Base-by-base conservation (phyloP, 495 filamentous ascomycete species). In the Halenospora varia region DNA sequence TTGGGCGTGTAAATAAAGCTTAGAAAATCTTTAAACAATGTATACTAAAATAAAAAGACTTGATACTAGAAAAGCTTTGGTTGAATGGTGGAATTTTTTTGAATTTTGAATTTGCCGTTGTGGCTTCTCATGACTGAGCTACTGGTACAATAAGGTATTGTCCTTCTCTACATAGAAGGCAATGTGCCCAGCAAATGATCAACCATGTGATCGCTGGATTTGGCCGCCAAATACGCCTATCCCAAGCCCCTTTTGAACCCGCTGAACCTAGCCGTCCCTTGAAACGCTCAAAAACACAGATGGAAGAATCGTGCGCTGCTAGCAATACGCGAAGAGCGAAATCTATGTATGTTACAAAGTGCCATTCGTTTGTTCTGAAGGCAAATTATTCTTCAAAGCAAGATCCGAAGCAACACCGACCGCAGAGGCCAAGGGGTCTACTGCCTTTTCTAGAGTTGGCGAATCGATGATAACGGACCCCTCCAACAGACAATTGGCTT, bases 261-360 rank as follows among this genome's bases (percentile, higher is more conserved):
- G 25, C 41, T 20, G 48, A 42, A 47, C 53, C 44, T 20, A 56
- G 20, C 50, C 48, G 50, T 10, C 51, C 57, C 18, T 25, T 25
- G 47, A 53, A 42, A 55, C 51, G 52, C 55, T 58, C 55, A 40
- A 57, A 62, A 48, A 44, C 41, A 54, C 22, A 48, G 29, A 48
- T 26, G 47, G 59, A n/a, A 29, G 18, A 49, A 20, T 10, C 24
- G 2, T 11, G 40, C 15, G 23, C 10, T 13, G 48, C 8, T 46
- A 25, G 56, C 48, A 61, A 56, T 46, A 48, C 26, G 57, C 57
- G 47, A 39, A 26, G 46, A 41, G 44, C 41, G 39, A 60, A 49
- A 3, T 49, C 63, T 62, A 62, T 53, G 19, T 60, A 66, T 66
- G 35, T 63, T 66, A 66, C 63, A 66, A 58, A 40, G 63, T 59